Conservation (phyloP, 2,329 filamentous ascomycete genomes). For the Colletotrichum chlorophyti region DNA sequence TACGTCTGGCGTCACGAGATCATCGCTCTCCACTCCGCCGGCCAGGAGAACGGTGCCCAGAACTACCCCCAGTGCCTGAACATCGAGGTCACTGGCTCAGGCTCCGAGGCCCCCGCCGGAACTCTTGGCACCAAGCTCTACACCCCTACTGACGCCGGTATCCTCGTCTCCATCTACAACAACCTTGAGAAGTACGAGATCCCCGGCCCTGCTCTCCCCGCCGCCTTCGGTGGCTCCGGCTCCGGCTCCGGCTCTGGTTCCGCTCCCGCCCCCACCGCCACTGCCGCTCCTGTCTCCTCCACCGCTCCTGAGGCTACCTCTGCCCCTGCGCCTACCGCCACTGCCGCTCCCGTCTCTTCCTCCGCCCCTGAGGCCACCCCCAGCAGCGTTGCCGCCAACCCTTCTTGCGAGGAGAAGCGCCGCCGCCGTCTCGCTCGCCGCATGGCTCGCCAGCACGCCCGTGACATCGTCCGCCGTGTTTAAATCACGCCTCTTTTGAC, state of each 20-base stretch:
- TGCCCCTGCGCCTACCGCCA: constrained; percentile 24
- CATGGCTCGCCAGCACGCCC: constrained; percentile 29
- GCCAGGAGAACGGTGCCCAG: constrained; percentile 48
- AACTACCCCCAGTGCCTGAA: constrained; percentile 61
- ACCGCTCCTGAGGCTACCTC: constrained; percentile 32
- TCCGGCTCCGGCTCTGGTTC: constrained; percentile 30
- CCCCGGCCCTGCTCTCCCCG: constrained; percentile 36
- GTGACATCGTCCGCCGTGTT: constrained; percentile 17
- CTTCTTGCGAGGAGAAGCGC: constrained; percentile 25
- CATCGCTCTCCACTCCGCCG: constrained; percentile 59
- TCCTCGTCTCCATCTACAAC: constrained; percentile 43
- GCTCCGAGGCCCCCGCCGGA: constrained; percentile 36
- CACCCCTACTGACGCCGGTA: constrained; percentile 40
- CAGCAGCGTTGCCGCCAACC: neutral
- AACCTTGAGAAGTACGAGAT: constrained; percentile 38
- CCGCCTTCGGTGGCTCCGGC: constrained; percentile 4
- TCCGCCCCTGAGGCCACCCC: neutral
- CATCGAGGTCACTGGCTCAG: constrained; percentile 51
- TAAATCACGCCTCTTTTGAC: neutral
- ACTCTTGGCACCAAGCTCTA: constrained; percentile 45
- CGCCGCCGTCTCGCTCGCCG: constrained; percentile 27
- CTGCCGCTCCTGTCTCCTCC: constrained; percentile 31
- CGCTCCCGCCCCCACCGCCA: constrained; percentile 32
- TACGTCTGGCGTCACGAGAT: constrained; percentile 64
- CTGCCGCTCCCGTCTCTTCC: neutral